Evolutionary conservation across 2,329 filamentous ascomycete genomes (phyloP).

Genomic region (Pseudogymnoascus sp.): DNA sequence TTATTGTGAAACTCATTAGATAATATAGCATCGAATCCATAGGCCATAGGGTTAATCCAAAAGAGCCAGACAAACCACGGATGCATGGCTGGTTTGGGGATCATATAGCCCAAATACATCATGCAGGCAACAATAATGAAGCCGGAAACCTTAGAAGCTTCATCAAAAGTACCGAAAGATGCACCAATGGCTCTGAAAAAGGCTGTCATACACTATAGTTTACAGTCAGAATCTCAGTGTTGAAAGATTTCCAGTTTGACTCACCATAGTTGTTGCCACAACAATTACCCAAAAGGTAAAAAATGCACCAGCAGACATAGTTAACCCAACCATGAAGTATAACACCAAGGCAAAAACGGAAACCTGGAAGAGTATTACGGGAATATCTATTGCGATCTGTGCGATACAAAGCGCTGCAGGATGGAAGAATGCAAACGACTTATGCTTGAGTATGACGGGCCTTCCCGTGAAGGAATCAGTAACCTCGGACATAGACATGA

Average conservation of each 20-base stretch:
- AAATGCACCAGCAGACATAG: constrained; percentile 42
- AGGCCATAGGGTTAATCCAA: constrained; percentile 60
- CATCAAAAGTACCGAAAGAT: constrained; percentile 47
- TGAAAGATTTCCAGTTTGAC: constrained; percentile 1
- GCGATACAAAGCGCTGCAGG: constrained; percentile 52
- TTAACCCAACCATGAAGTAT: constrained; percentile 57
- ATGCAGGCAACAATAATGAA: constrained; percentile 42
- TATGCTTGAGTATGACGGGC: constrained; percentile 51
- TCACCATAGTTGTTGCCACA: constrained; percentile 33
- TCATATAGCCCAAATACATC: constrained; percentile 58
- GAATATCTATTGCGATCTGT: constrained; percentile 45
- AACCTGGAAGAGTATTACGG: constrained; percentile 50
- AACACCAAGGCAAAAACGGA: constrained; percentile 46
- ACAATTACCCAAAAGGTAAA: constrained; percentile 54
- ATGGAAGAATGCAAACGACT: constrained; percentile 48
- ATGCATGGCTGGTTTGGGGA: constrained; percentile 52
- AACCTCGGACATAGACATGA: constrained; percentile 59
- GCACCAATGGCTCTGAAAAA: constrained; percentile 49
- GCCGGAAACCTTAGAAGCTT: constrained; percentile 48
- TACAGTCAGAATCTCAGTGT: background rate
- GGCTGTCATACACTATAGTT: constrained; percentile 46
- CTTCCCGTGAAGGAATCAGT: constrained; percentile 53
- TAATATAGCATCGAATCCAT: constrained; percentile 60
- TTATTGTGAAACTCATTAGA: constrained; percentile 62
- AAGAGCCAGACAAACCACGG: constrained; percentile 56